Evolutionary conservation across 1,139 yeast genomes (phyloP).

Genomic region (Lodderomyces jiufengensis): DNA sequence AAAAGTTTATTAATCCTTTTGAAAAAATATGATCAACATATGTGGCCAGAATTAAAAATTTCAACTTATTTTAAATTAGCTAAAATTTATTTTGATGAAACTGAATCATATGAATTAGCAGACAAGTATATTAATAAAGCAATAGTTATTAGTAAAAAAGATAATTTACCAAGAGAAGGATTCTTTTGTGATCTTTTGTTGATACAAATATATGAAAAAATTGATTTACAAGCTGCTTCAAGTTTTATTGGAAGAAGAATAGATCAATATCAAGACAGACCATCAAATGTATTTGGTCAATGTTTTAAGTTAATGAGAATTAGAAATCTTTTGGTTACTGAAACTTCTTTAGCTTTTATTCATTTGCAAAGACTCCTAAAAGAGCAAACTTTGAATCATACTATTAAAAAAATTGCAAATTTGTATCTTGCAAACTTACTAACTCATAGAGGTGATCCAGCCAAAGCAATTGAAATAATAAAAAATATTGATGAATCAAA

Average conservation of each 20-base stretch:
- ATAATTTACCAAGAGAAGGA: slow-evolving; percentile 13
- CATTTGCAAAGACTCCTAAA: slow-evolving; percentile 21
- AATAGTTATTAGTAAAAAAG: slow-evolving; percentile 29
- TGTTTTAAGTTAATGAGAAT: slow-evolving; percentile 29
- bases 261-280: slow-evolving; percentile 11
- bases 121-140: slow-evolving; percentile 39
- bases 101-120: slow-evolving; percentile 36
- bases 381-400: slow-evolving; percentile 8
- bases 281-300: slow-evolving; percentile 16
- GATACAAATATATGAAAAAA: slow-evolving; percentile 29
- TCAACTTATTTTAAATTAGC: slow-evolving; percentile 34
- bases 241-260: slow-evolving; percentile 28
- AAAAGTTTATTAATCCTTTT: slow-evolving; percentile 33
- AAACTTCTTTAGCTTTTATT: slow-evolving; percentile 22
- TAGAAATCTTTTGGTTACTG: slow-evolving; percentile 23
- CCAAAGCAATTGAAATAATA: slow-evolving; percentile 1
- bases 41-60: slow-evolving; percentile 32
- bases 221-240: slow-evolving; percentile 21
- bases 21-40: slow-evolving; percentile 20
- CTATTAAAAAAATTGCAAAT: slow-evolving; percentile 12
- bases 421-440: slow-evolving; percentile 14
- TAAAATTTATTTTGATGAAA: slow-evolving; percentile 36
- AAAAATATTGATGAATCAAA: slow-evolving; percentile 16
- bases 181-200: slow-evolving; percentile 32
- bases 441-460: slow-evolving; percentile 29